phyloP scores from a whole-genome alignment of 805 yeast genomes.

The Wickerhamiella spandovensis region DNA sequence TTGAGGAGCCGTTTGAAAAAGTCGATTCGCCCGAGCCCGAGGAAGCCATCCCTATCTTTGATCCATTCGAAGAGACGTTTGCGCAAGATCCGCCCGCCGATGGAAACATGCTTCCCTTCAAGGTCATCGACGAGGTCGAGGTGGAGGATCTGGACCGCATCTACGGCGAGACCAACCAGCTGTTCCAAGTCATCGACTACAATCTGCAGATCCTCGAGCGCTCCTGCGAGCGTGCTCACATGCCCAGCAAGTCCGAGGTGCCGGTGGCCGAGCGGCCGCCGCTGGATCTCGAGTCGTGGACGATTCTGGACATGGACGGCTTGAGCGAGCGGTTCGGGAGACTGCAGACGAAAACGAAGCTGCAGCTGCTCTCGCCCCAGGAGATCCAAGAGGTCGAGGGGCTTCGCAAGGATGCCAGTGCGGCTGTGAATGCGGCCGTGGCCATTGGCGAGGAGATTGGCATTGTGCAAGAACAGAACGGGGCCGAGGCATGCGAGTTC shows the following conservation, averaged over 20 bases:
- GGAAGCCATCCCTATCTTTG: neutral
- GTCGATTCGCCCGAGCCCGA: neutral
- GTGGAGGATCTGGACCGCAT: conserved; percentile 9
- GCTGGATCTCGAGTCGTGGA: conserved; percentile 4
- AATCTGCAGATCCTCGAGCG: conserved; percentile 9
- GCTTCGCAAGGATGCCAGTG: neutral
- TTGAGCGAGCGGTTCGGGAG: neutral
- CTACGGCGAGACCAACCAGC: conserved; percentile 11
- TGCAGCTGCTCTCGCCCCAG: neutral
- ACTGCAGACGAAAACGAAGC: neutral
- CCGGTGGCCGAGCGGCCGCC: neutral
- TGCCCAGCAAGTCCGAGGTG: neutral
- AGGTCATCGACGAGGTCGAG: neutral
- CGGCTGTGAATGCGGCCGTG: neutral
- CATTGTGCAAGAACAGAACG: neutral
- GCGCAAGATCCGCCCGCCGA: neutral
- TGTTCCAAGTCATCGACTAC: conserved; percentile 14
- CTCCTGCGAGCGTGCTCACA: neutral
- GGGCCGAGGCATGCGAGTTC: neutral
- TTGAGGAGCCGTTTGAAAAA: neutral
- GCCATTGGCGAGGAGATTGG: neutral
- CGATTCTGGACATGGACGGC: neutral
- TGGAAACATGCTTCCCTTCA: neutral
- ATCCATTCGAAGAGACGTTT: neutral
- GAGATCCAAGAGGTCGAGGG: neutral